phyloP scores from a whole-genome alignment of 441 rosid genomes.

The Populus trichocarpa region DNA sequence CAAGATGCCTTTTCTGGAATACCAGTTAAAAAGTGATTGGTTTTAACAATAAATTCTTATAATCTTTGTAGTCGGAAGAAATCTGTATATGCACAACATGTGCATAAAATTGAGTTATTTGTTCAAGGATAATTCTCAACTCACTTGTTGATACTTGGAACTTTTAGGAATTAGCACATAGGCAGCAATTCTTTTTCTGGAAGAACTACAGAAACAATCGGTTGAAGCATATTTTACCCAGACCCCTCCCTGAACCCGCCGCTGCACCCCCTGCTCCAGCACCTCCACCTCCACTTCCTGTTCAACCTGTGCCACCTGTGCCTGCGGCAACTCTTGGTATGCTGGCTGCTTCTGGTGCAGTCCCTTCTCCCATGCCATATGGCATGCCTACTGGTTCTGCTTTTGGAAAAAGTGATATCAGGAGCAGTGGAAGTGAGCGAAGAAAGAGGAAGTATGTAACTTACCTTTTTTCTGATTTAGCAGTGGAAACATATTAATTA shows the following conservation, averaged over 20 bases:
- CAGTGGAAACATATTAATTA: not conserved
- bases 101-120: not conserved
- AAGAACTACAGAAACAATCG: slow-evolving; percentile 94
- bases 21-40: not conserved
- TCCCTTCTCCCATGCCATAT: slow-evolving; percentile 80
- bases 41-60: not conserved
- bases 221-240: slow-evolving; percentile 83
- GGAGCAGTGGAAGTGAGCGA: slow-evolving; percentile 66
- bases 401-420: slow-evolving; percentile 56
- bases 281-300: slow-evolving; percentile 38
- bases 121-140: slow-evolving; percentile 11
- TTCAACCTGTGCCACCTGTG: slow-evolving; percentile 38
- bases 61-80: not conserved
- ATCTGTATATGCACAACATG: not conserved
- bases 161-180: slow-evolving; percentile 76
- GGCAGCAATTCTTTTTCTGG: slow-evolving; percentile 96
- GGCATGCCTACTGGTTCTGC: slow-evolving; percentile 53
- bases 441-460: slow-evolving; percentile 76
- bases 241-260: slow-evolving; percentile 83
- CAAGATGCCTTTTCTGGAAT: not conserved
- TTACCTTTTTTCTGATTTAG: slow-evolving; percentile 7
- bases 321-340: slow-evolving; percentile 39
- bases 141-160: slow-evolving; percentile 12
- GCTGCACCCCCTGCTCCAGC: slow-evolving; percentile 43
- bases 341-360: slow-evolving; percentile 53